Percentiles rank a stretch among this genome's conserved stretches.
These are phyloP conservation scores for Fusarium citri DNA, from an alignment of 2,329 filamentous ascomycete species.

Conservation along the genomic window DNA sequence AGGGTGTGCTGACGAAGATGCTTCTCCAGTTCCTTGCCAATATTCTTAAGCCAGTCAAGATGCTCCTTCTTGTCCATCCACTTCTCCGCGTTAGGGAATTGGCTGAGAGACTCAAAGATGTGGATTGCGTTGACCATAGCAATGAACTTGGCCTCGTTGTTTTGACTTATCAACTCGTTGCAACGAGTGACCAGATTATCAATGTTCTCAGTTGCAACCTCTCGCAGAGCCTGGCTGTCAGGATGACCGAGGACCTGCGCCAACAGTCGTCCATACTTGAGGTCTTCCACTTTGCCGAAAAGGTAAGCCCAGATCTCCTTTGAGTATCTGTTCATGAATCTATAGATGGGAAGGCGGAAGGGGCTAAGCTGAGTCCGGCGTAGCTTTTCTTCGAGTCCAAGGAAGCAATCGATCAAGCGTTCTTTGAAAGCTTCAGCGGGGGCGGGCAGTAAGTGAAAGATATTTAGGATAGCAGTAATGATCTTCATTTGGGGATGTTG, in stretches of 20 bases:
- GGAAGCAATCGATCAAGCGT: conserved; percentile 86
- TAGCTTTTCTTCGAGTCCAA: conserved; percentile 86
- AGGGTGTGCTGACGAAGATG: conserved; percentile 78
- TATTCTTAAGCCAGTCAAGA: conserved; percentile 69
- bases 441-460: conserved; percentile 94
- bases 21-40: conserved; percentile 82
- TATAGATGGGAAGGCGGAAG: conserved; percentile 89
- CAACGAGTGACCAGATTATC: conserved; percentile 77
- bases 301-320: conserved; percentile 88
- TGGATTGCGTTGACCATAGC: conserved; percentile 90
- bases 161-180: conserved; percentile 71
- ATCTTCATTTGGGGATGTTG: conserved; percentile 94
- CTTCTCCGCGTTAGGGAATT: conserved; percentile 70
- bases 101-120: conserved; percentile 81
- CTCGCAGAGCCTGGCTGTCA: conserved; percentile 79
- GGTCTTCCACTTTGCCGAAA: conserved; percentile 81
- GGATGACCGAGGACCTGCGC: conserved; percentile 84
- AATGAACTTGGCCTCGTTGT: conserved; percentile 74
- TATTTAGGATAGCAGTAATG: conserved; percentile 92
- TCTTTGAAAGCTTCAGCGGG: conserved; percentile 93
- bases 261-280: conserved; percentile 90
- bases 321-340: conserved; percentile 93
- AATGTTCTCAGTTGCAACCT: conserved; percentile 78
- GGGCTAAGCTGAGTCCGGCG: conserved; percentile 90
- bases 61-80: conserved; percentile 79